Evolutionary conservation across 202 grass and related monocot genomes (phyloP), one percentile per base, ranked within the genome.

Genomic region (Schoenoplectus triqueter): DNA sequence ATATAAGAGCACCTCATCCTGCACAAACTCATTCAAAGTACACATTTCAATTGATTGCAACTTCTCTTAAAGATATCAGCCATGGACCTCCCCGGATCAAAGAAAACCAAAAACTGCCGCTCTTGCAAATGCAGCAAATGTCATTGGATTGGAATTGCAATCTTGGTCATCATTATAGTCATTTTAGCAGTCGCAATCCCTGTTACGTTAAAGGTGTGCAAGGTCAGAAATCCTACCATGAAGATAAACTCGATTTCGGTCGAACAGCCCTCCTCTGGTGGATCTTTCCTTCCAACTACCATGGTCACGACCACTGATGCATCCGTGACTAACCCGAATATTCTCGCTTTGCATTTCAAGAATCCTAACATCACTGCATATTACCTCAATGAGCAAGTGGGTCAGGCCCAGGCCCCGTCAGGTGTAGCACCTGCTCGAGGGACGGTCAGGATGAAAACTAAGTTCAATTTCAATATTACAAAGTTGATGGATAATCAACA

Each of bases 281-380:
- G 7, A 48, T 64, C 10, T 61, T 18, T 62, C 69, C 77, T 45
- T 55, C 47, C 5, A 20, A 4, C 9, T 3, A 19, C 3, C 47
- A 1, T 68, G 15, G 14, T 66, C 44, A 64, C 92, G 50, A 76
- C 86, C 40, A 92, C 86, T 44, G 86, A 91, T 71, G 82, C 94
- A 57, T 89, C 90, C 67, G 90, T 97, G 17, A 82, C 18, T 56
- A 94, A 97, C 89, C 94, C 92, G 61, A 97, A 97, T 85, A 85
- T 87, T 22, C 90, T 84, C 19, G 64, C 86, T 69, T 55, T 97
- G 82, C 44, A 59, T 64, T 97, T 88, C 86, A 40, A 39, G 3
- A 45, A 54, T 2, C 90, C 84, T 73, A 70, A 85, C 67, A 92
- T 89, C 62, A 15, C 84, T 69, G 73, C 94, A 54, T 97, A 89